Base-by-base conservation (phyloP, 805 yeast species). In the Candida bentonensis region DNA sequence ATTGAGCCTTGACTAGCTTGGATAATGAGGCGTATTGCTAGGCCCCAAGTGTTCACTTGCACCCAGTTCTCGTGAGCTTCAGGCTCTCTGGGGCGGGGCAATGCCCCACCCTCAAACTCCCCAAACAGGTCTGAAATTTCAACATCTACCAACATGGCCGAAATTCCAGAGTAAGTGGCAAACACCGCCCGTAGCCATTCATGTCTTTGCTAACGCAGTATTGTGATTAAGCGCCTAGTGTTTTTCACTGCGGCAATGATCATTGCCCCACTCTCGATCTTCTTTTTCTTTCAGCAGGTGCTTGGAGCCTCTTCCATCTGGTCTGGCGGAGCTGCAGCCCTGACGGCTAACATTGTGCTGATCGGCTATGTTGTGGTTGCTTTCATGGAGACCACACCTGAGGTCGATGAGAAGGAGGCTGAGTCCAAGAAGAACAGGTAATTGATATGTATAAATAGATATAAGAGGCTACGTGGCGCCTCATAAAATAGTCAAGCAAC, bases 251-350 rank as follows among this genome's bases (percentile, higher is more conserved):
- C 72, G 2, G 75, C 82, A 45, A 81, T 81, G 86, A 73, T 81
- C 45, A 58, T 74, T 21, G 70, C 74, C 25, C 89, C 89, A 15
- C 51, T 81, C 50, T 46, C 65, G 33, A 60, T 76, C 3, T 81
- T 81, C 58, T 79, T 79, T 55, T 53, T 66, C 39, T 53, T 66
- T 27, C 72, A 71, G 55, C 63, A 66, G 49, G 49, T 53, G 26
- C 49, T 58, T 22, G 58, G 62, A 40, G 43, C 30, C 44, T 49
- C 42, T 42, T 44, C 84, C 3, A 62, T 79, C 23, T 61, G 73
- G 43, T 73, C 86, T 39, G 86, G 88, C 15, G 84, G 86, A 4
- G 54, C 73, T n/a, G 82, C 87, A 22, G 88, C 88, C 1, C 60
- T 74, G 23, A 75, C 75, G 22, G 88, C 88, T 42, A 81, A 81